Conservation (phyloP, 2,329 filamentous ascomycete species). For the Huntiella moniliformis region DNA sequence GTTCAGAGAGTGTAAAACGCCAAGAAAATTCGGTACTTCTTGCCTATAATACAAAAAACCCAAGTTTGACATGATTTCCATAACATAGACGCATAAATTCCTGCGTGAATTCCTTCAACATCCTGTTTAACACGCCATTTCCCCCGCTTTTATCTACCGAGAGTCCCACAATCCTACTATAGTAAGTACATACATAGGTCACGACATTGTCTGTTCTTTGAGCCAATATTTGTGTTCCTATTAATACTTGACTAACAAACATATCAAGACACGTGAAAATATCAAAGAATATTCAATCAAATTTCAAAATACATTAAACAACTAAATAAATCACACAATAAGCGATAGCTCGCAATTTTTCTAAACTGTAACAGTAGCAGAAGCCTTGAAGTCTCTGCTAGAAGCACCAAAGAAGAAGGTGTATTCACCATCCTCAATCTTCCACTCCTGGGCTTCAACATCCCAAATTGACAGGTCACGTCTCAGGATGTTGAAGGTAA, state of each 20-base stretch:
- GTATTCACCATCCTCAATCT: slow-evolving; percentile 27
- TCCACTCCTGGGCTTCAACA: slow-evolving; percentile 40
- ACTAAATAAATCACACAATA: background rate
- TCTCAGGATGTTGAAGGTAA: slow-evolving; percentile 36
- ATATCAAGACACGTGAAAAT: no score
- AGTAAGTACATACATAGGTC: background rate
- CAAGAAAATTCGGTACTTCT: no score
- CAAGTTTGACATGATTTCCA: no score
- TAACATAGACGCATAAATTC: no score
- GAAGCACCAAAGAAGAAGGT: slow-evolving; percentile 27
- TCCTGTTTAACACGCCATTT: background rate
- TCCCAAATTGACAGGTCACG: slow-evolving; percentile 52
- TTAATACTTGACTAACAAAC: no score
- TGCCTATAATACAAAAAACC: no score
- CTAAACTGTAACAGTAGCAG: slow-evolving; percentile 4
- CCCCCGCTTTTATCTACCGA: no score
- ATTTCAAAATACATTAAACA: background rate
- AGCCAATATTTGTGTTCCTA: no score
- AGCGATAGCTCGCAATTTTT: no score
- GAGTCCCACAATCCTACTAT: no score
- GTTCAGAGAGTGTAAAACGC: no score
- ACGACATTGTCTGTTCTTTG: background rate
- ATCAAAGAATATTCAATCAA: background rate
- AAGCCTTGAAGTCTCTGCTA: slow-evolving; percentile 22
- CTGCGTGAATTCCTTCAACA: no score